Evolutionary conservation across 1,139 yeast species (phyloP), one percentile per base, ranked within the genome.

Genomic region (Lizanozyma gosingica): DNA sequence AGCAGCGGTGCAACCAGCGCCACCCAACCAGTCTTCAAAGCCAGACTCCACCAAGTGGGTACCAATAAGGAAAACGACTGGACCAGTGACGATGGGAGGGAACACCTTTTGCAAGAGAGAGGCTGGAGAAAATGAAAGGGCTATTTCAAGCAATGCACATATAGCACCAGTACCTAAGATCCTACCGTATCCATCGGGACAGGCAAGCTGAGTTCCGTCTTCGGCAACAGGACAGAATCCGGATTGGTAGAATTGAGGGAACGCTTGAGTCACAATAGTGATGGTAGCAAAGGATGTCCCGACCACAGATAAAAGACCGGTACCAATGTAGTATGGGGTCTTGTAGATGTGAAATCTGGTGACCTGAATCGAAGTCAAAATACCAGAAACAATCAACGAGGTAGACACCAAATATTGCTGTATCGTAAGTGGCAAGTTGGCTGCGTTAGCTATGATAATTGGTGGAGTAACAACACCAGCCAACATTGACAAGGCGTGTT

Each of bases 391-490:
- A 48, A 88, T 83, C 47, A 88, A 68, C 1, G 94, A 78, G 3
- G 81, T 78, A 33, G 90, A 79, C 18, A 88, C 94, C 49, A 88
- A 64, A 60, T 86, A 87, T 53, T 84, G 81, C 39, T 77, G 72
- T 15, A 65, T 46, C 2, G 60, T 71, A 15, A 65, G 48, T 29
- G 60, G 61, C 42, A 87, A 67, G 57, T 83, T 71, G 17, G 90
- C 88, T 18, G 73, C 62, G 8, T 65, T 52, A 1, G 88, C 65
- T 39, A 84, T 82, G 50, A 85, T 67, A 42, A 86, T 62, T 2
- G 95, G 94, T 4, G 95, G 95, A n/a, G 94, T 70, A 35, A 83
- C 83, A 39, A 88, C 77, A 53, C 96, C 96, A 8, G 95, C 96
- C 62, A 88, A 64, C 95, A 87, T 85, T 36, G 96, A 82, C 49